Base-by-base conservation (phyloP, 2,329 filamentous ascomycete species). In the Aureobasidium zeae region DNA sequence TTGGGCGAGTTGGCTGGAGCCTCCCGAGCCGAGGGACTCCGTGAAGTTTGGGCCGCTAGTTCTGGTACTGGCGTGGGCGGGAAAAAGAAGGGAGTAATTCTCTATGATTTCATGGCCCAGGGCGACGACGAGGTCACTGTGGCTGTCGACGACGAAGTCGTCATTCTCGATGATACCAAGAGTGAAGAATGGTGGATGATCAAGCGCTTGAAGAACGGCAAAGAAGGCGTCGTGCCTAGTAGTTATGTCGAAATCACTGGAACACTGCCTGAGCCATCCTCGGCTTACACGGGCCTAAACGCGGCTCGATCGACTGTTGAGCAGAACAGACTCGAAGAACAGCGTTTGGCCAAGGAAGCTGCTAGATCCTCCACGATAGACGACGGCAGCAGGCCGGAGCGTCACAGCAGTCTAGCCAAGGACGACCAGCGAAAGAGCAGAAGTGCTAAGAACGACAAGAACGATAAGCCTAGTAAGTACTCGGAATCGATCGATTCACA, bases 101-200 rank as follows among this genome's bases (percentile, higher is more conserved):
- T 95, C 25, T 96, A 95, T 60, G 89, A 96, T 58, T 98, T 98
- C 61, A 84, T 86, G 78, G 91, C 91, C 0, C 89, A 96, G 61
- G 88, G 88, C 25, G 85, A 94, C 6, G 91, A 98, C 55, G 91
- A 98, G 64, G 89, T 98, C 35, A 94, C 86, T 0, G 91, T 98
- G 34, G 80, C 77, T 19, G 75, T 83, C 16, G 91, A 83, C 29
- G 91, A 98, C 58, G 89, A 98, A 57, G 89, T 98, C 29, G 69
- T 94, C 31, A 71, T 98, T 43, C 63, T 96, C 45, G 89, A 98
- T 58, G 87, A 95, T 57, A 77, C 72, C 24, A 91, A 88, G 65
- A 95, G 88, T 50, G 87, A 95, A 47, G 91, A 98, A 60, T 98
- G 91, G 91, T 96, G 91, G 89, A 87, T 91, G 70, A 86, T 98